Conservation (phyloP, 345 rosid species). For the Firmiana major region DNA sequence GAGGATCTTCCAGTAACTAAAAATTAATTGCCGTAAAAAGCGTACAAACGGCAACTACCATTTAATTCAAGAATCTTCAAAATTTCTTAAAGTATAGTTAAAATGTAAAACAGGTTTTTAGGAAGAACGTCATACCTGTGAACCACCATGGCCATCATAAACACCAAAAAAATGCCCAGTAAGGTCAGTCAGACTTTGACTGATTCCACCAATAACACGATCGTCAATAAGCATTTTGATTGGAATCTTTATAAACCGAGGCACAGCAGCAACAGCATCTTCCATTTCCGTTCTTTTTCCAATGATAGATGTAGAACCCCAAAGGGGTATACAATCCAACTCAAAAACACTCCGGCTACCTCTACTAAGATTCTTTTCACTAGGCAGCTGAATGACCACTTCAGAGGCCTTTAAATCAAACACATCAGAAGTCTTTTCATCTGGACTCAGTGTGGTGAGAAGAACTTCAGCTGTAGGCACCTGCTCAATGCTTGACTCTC, state of each 20-base stretch:
- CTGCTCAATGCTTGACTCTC: slow-evolving; percentile 50
- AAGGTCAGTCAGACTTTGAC: slow-evolving; percentile 60
- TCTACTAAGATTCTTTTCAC: slow-evolving; percentile 41
- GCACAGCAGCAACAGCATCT: slow-evolving; percentile 64
- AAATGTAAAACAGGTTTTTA: neutral
- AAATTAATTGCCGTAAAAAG: neutral
- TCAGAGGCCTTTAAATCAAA: slow-evolving; percentile 46
- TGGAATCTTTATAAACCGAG: slow-evolving; percentile 67
- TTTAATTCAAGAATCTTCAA: neutral
- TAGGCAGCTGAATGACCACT: slow-evolving; percentile 61
- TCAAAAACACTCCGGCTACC: slow-evolving; percentile 68
- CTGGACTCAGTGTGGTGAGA: slow-evolving; percentile 42
- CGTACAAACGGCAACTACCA: neutral
- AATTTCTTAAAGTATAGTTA: neutral
- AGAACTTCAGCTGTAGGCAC: slow-evolving; percentile 62
- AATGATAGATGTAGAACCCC: slow-evolving; percentile 70
- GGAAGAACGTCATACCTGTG: slow-evolving; percentile 53
- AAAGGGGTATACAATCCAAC: slow-evolving; percentile 80
- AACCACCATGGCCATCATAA: slow-evolving; percentile 96
- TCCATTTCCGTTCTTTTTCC: slow-evolving; percentile 96
- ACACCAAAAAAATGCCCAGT: slow-evolving; percentile 87
- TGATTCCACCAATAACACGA: slow-evolving; percentile 51
- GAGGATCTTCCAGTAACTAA: neutral
- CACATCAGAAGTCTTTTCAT: slow-evolving; percentile 37
- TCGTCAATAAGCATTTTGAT: slow-evolving; percentile 72